phyloP scores from a whole-genome alignment of 768 basidiomycete genomes.

The Fibroporia radiculosa region DNA sequence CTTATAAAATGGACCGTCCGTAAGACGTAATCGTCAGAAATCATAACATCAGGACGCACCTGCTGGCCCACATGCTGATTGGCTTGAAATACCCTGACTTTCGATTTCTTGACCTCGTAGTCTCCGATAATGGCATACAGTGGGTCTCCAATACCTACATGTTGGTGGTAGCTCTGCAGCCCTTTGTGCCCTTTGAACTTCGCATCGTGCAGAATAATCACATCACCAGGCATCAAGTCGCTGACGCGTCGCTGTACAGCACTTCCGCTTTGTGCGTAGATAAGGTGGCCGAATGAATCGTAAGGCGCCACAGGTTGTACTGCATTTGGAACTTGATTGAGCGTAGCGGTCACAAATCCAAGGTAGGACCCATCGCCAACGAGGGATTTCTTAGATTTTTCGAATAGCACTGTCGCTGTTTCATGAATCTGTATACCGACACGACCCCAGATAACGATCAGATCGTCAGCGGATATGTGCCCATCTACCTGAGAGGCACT shows the following conservation, averaged over 20 bases:
- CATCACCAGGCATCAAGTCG: constrained; percentile 83
- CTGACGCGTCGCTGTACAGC: constrained; percentile 66
- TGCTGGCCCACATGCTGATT: constrained; percentile 81
- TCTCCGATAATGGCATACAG: constrained; percentile 73
- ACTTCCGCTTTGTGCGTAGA: constrained; percentile 63
- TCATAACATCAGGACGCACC: constrained; percentile 35
- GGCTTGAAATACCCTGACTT: constrained; percentile 79
- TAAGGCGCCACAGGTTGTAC: constrained; percentile 28
- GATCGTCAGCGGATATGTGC: constrained; percentile 49
- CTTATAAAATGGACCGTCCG: constrained; percentile 21
- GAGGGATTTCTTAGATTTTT: constrained; percentile 69
- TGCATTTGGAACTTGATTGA: constrained; percentile 61
- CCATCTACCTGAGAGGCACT: constrained; percentile 19
- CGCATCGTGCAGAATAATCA: constrained; percentile 69
- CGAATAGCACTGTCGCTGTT: constrained; percentile 56
- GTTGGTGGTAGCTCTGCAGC: constrained; percentile 63
- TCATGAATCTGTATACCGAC: constrained; percentile 72
- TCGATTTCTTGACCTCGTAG: constrained; percentile 81
- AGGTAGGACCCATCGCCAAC: constrained; percentile 81
- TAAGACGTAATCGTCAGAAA: not conserved
- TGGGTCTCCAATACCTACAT: constrained; percentile 44
- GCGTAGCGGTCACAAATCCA: constrained; percentile 66
- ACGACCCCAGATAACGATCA: constrained; percentile 62
- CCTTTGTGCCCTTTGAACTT: constrained; percentile 78
- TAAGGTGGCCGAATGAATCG: constrained; percentile 57